Percentiles rank a stretch among this genome's conserved stretches.
These are phyloP conservation scores for Calonectria multiphialidica DNA, from an alignment of 2,329 filamentous ascomycete species.

Conservation along the genomic window DNA sequence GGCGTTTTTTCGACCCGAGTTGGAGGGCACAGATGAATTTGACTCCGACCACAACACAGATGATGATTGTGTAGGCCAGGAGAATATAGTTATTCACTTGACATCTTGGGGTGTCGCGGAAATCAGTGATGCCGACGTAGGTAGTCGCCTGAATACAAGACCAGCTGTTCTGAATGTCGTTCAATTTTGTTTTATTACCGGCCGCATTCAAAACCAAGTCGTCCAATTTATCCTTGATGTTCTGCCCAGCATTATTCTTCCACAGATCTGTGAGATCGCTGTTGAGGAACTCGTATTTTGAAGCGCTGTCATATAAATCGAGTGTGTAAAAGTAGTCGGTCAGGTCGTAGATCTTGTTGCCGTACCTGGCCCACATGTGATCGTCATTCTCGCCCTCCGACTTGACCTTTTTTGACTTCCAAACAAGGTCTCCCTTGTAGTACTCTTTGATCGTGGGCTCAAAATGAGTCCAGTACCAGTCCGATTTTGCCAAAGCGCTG, in stretches of 20 bases:
- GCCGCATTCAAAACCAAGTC: constrained; percentile 58
- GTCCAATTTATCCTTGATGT: constrained; percentile 79
- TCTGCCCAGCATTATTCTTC: constrained; percentile 78
- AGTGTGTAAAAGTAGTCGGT: constrained; percentile 91
- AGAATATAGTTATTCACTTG: constrained; percentile 92
- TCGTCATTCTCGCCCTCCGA: constrained; percentile 74
- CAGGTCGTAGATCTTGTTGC: constrained; percentile 85
- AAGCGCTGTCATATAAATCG: constrained; percentile 64
- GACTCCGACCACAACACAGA: constrained; percentile 82
- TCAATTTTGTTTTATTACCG: constrained; percentile 62
- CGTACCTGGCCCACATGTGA: constrained; percentile 84
- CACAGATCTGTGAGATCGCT: constrained; percentile 74
- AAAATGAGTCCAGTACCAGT: constrained; percentile 85
- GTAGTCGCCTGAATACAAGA: constrained; percentile 88
- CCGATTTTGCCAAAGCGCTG: constrained; percentile 69
- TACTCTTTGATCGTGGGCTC: constrained; percentile 84
- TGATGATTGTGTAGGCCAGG: constrained; percentile 83
- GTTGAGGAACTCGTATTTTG: constrained; percentile 80
- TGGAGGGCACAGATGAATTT: constrained; percentile 96
- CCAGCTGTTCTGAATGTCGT: constrained; percentile 72
- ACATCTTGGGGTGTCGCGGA: constrained; percentile 81
- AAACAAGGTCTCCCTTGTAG: constrained; percentile 89
- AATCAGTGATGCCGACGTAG: constrained; percentile 86
- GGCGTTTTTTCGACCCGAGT: constrained; percentile 90
- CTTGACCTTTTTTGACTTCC: constrained; percentile 69